A percentile compares a stretch with the other conserved stretches of the same genome.
phyloP scores from a whole-genome alignment of 345 rosid species.

The Acer yangbiense region DNA sequence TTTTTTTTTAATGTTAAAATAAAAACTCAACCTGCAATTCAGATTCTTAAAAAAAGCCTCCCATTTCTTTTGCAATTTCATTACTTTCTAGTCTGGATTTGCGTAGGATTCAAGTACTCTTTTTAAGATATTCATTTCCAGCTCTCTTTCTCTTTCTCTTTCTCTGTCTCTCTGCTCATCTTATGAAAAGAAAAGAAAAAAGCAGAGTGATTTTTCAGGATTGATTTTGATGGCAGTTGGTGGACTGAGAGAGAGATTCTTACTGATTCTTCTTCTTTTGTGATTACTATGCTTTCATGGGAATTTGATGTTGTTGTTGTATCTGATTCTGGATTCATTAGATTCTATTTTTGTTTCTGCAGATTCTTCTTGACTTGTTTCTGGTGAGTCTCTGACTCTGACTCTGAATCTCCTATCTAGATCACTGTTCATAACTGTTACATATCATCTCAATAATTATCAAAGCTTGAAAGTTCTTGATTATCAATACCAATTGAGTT shows the following conservation, averaged over 20 bases:
- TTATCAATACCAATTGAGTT: neutral
- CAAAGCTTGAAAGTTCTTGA: neutral
- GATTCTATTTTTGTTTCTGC: conserved; percentile 39
- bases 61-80: conserved; percentile 14
- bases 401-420: neutral
- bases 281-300: conserved; percentile 31
- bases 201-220: conserved; percentile 18
- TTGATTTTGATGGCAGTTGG: conserved; percentile 30
- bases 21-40: neutral
- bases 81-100: conserved; percentile 20
- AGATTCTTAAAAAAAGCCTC: conserved; percentile 11
- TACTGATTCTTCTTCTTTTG: conserved; percentile 13
- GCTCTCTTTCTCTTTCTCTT: conserved; percentile 21
- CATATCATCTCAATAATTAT: conserved; percentile 14
- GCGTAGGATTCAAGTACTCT: conserved; percentile 37
- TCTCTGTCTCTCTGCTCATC: conserved; percentile 12
- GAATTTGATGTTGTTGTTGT: conserved; percentile 34
- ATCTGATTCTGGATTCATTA: conserved; percentile 41
- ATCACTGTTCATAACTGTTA: neutral
- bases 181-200: neutral
- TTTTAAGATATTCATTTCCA: neutral
- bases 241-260: conserved; percentile 23
- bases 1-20: conserved; percentile 12
- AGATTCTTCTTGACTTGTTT: conserved; percentile 37
- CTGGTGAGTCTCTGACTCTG: conserved; percentile 26